Evolutionary conservation across 306 rosid species (phyloP).

Genomic region (Begonia masoniana): DNA sequence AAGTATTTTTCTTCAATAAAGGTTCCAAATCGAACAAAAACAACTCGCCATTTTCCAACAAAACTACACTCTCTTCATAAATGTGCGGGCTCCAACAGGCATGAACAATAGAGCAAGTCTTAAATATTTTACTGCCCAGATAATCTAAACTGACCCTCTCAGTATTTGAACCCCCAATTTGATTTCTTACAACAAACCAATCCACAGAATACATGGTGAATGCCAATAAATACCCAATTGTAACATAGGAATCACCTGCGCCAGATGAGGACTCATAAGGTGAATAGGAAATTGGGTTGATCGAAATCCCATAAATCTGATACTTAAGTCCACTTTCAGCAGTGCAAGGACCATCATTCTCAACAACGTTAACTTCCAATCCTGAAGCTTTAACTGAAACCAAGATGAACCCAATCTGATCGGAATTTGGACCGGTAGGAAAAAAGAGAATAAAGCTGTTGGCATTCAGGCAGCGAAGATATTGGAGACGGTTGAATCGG

Average conservation of each 20-base stretch:
- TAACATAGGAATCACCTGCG: slow-evolving; percentile 8
- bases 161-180: slow-evolving; percentile 4
- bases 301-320: slow-evolving; percentile 26
- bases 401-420: slow-evolving; percentile 33
- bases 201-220: slow-evolving; percentile 35
- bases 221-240: slow-evolving; percentile 40
- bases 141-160: slow-evolving; percentile 17
- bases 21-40: slow-evolving; percentile 54
- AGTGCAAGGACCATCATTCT: slow-evolving; percentile 12
- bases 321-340: slow-evolving; percentile 12
- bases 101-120: slow-evolving; percentile 31
- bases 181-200: slow-evolving; percentile 32
- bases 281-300: slow-evolving; percentile 18
- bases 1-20: neutral
- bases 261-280: neutral
- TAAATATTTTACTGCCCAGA: slow-evolving; percentile 36
- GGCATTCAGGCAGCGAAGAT: slow-evolving; percentile 21
- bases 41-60: slow-evolving; percentile 40
- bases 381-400: slow-evolving; percentile 8
- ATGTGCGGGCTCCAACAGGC: slow-evolving; percentile 63
- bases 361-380: slow-evolving; percentile 8
- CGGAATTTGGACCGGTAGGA: slow-evolving; percentile 39
- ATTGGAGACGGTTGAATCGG: slow-evolving; percentile 26
- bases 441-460: slow-evolving; percentile 28
- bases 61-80: slow-evolving; percentile 36